Base-by-base conservation (phyloP, 1,139 yeast genomes). In the Petasospora rhodanensis region DNA sequence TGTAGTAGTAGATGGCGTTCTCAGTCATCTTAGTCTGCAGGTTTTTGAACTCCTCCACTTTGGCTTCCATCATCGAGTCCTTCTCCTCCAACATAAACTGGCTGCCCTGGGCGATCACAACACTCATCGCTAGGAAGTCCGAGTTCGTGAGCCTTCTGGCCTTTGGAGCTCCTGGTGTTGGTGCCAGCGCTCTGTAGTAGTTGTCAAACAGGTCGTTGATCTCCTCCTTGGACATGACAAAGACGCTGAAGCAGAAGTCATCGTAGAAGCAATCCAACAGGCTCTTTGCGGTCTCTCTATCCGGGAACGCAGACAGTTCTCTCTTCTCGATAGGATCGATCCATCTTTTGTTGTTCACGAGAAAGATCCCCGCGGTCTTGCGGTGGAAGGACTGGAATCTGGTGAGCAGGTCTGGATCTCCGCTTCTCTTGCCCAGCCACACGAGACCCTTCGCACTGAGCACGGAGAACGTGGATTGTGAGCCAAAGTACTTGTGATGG, bases 1-100 rank as follows among this genome's bases (percentile, higher is more conserved):
- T 70, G 44, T 69, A 76, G 50, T 70, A 75, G 43, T 54, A 67
- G 7, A 74, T 52, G 0, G 73, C 58, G 49, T 66, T 47, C 7
- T 31, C 32, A 2, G 40, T 28, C 35, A 43, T 42, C 4, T 28
- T 26, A 2, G 28, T 29, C 7, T 35, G 39, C 3, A 41, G 9
- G 1, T 28, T 28, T 12, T 26, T 22, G 5, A 44, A 20, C 4
- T 19, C 4, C 3, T 16, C 16, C 2, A 30, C 24, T 14, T 35
- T 26, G 6, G 24, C 28, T 3, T 14, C 22, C 1, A 26, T 10
- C 13, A 31, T 14, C 4, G 14, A 15, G 6, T 9, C 14, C 4
- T 24, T 11, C 9, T 7, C 18, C 14, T 41, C 46, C 14, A 32
- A 22, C 11, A 22, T 21, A 12, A 40, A 27, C 13, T 39, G 31